Base-by-base conservation (phyloP, 1,284 basidiomycete genomes). In the Tylopilus sp. region DNA sequence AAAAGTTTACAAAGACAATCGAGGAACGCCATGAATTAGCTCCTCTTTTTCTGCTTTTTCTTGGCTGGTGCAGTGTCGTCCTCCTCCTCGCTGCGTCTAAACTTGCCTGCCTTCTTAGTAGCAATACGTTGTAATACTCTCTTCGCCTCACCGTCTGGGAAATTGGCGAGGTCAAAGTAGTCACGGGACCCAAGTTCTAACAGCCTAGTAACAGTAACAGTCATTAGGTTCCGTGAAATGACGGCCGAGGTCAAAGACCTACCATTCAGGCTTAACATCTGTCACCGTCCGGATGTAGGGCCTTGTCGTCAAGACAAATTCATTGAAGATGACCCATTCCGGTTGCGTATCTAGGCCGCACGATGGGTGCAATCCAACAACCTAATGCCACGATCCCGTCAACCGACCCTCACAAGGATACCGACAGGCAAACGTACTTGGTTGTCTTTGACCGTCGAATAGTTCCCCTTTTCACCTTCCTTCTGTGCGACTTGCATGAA, bases 401-500 rank as follows among this genome's bases (percentile, higher is more conserved):
- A 52, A 23, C 48, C 15, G 48, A n/a, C n/a, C n/a, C 7, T 40
- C 13, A 18, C 5, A 23, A 23, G 4, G 13, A 1, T 4, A 26
- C 26, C 10, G 11, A 6, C 16, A 2, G 16, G 2, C 1, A 13
- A 30, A 31, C 57, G 4, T 56, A 81, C 84, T 73, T 95, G 92
- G 63, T 95, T 92, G 66, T 98, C 94, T 72, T 97, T 98, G 55
- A 97, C 84, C 0, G 94, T 98, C 56, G 85, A 64, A 67, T 95
- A 95, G 51, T 74, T 79, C 3, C 83, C 83, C 73, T 92, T 93
- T 61, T 92, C 89, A n/a, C 92, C 92, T 63, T 94, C 91, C 67
- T 92, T 92, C 70, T 97, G 93, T 6, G 95, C 96, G 8, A 96
- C 85, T 67, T 98, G 96, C 96, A 97, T 97, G 73, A 99, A 99